Base-by-base conservation (phyloP, 768 basidiomycete species). In the Naganishia antarctica region DNA sequence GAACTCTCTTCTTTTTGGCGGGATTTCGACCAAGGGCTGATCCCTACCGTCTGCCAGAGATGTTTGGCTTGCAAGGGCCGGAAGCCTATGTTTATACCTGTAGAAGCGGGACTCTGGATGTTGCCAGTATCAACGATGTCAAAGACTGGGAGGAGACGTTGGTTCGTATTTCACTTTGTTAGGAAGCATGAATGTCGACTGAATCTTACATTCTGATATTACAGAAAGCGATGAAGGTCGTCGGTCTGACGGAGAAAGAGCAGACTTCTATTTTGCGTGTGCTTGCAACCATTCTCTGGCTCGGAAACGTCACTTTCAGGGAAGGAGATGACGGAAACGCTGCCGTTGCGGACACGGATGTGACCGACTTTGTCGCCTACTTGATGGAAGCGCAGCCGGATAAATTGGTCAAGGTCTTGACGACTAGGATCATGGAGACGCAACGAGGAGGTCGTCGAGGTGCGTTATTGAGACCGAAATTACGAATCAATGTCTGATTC, bases 321-420 rank as follows among this genome's bases (percentile, higher is more conserved):
- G 91, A 96, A 76, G 83, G 83, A 75, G 90, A 93, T 68, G 88
- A 94, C 65, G 93, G 93, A 18, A 94, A 98, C 74, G 84, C 93
- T 1, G 72, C 75, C 28, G 83, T 98, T 40, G 75, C 84, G 3
- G 96, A 99, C 74, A 82, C 87, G 6, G 85, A 85, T 45, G 90
- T 97, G n/a, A 87, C 90, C 0, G 94, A 96, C 71, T 99, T 98
- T 71, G 85, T 97, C 43, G 91, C 84, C 0, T 97, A 98, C 73
- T 82, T 99, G 51, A 88, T 98, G 87, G 92, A 93, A 66, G 86
- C 84, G 18, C 91, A 98, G 64, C 71, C 84, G 29, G 82, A 84
- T 3, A 80, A 84, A 64, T 86, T 98, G 41, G 87, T 89, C 78
- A 97, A 93, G 76, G 91, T 86, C 28, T 79, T 99, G 72, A 90